Base-by-base conservation (phyloP, 163 green algal species). In the Scenedesmus sp. region DNA sequence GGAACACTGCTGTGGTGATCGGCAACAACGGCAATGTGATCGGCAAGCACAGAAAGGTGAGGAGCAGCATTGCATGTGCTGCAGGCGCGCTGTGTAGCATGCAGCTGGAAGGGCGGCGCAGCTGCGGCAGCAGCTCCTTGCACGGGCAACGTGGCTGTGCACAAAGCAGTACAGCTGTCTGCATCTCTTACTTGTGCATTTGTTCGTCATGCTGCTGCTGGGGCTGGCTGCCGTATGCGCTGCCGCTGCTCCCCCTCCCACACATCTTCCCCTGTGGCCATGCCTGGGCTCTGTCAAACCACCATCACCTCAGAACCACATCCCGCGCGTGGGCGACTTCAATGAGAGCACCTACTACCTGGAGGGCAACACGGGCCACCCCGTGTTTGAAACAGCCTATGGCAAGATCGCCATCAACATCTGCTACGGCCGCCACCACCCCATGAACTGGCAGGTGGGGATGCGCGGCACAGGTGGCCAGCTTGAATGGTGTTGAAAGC, bases 271-370 rank as follows among this genome's bases (percentile, higher is more conserved):
- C 15, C 77, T 59, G 9, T 3, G 23, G 77, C 34, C 34, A 9
- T 70, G 12, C 56, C 23, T 23, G 16, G 6, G 10, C 23, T 12
- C 2, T 15, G 13, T 54, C 34, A 67, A 6, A 3, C 85, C 1
- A 18, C 10, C 15, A 23, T 0, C 6, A 20, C 57, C 20, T 57
- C 94, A 98, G 97, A 99, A 99, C 93, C 98, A 99, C 96, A 99
- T 99, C 86, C 98, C 98, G 0, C 96, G 98, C 57, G 98, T 99
- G 18, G 97, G 97, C 62, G 98, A 99, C 93, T 99, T 99, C 94
- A 99, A 99, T 91, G 98, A 99, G 95, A 97, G 93, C 85, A 98
- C 97, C 12, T 99, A 99, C 94, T 99, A 99, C 95, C 97, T 99
- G 96, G 98, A 99, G 95, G 98, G 98, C 66, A 97, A 99, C 96